Evolutionary conservation across 1,284 basidiomycete species (phyloP), one percentile per base, ranked within the genome.

Genomic region (Pyrrhoderma lamaoense): DNA sequence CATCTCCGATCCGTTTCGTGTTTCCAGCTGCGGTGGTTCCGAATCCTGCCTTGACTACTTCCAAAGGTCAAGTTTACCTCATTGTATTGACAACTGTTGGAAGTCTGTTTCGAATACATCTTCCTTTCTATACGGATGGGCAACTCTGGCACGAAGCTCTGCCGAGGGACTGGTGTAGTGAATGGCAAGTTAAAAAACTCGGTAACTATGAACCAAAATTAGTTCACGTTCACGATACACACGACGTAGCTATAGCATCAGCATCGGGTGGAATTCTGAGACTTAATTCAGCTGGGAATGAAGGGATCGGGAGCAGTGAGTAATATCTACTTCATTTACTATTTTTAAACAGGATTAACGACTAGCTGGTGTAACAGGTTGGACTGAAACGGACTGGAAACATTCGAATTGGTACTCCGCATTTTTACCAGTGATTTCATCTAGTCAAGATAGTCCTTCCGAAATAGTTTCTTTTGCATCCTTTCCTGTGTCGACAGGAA

Each of bases 21-120:
- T 89, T 93, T 58, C 87, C 90, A 22, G 79, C 84, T 16, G 63
- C 74, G n/a, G 67, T 93, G 36, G 65, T 88, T 7, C 74, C 85
- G 18, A 70, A 74, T 36, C 88, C 89, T 4, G 74, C 79, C 25
- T 65, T 92, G 49, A 73, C 86, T 55, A 63, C 82, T 13, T 82
- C 74, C 61, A 70, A 77, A 38, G 69, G 75, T 4, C 76, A 83
- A 58, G 67, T 94, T 7, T 85, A 90, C 63, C 64, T 94, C 14
- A 61, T 92, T 36, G 80, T 80, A 0, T 73, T 88, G 22, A 88
- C 89, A 0, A 67, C 73, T 43, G 70, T 72, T 7, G 85, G 85
- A 3, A 85, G 86, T 11, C 70, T 95, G n/a, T 90, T 86, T 65
- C 79, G 87, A 34, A 60, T 94, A 34, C 75, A 81, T 1, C 71